Conservation (phyloP, 805 yeast genomes). For the Metschnikowia vanudenii region DNA sequence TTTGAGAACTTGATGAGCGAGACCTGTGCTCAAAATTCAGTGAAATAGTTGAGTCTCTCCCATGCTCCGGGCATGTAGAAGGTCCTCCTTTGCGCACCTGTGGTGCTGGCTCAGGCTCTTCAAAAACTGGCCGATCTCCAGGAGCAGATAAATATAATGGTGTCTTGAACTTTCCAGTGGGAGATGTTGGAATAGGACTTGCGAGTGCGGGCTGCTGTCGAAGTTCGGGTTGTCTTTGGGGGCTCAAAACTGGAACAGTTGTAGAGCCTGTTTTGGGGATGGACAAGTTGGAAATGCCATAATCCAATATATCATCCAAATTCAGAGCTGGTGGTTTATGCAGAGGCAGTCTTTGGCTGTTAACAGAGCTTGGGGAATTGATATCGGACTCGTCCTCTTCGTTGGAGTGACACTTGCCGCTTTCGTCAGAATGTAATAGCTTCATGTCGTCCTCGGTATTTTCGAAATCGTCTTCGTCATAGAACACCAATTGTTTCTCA, state of each 20-base stretch:
- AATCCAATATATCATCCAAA: neutral
- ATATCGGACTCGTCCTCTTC: slow-evolving; percentile 16
- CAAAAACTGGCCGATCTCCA: neutral
- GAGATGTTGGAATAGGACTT: neutral
- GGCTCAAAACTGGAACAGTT: neutral
- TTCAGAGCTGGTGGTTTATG: neutral
- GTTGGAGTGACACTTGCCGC: slow-evolving; percentile 23
- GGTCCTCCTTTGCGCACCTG: too few relatives aligned
- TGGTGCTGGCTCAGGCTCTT: too few relatives aligned
- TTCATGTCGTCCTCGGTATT: slow-evolving; percentile 19
- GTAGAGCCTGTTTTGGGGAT: neutral
- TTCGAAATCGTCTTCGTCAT: slow-evolving; percentile 12
- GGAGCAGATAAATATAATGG: neutral
- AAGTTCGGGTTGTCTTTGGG: neutral
- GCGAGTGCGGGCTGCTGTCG: neutral
- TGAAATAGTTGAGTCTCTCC: too few relatives aligned
- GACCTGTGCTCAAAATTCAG: neutral
- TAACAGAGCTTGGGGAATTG: neutral
- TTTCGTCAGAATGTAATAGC: slow-evolving; percentile 27
- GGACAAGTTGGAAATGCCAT: neutral
- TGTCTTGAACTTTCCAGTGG: neutral
- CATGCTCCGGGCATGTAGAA: too few relatives aligned
- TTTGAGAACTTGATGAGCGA: neutral
- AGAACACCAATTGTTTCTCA: slow-evolving; percentile 15
- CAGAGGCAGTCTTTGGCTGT: neutral